A percentile compares a stretch with the other conserved stretches of the same genome.
Conservation (phyloP, 257 asterid species). For the Penstemon eatonii region DNA sequence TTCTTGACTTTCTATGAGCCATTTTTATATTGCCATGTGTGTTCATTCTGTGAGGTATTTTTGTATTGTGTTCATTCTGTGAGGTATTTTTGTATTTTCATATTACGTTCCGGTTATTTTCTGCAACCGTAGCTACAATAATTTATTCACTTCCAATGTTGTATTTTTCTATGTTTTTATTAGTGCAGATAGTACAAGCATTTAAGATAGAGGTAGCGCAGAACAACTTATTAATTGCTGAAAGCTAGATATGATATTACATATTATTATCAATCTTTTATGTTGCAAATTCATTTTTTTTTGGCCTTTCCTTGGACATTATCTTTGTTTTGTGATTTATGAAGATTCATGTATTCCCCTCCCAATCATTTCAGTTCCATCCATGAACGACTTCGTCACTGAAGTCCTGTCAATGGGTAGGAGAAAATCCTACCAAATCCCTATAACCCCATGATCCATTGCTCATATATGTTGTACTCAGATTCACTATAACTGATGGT, state of each 20-base stretch:
- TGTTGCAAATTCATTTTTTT: not conserved
- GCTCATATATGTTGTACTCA: not conserved
- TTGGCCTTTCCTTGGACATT: not conserved
- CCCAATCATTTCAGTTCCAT: not conserved
- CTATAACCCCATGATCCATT: not conserved
- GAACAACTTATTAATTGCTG: not conserved
- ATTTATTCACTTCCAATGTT: conserved; percentile 20
- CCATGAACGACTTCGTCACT: not conserved
- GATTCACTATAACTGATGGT: not conserved
- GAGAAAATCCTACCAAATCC: not conserved
- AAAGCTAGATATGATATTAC: not conserved
- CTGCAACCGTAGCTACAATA: not conserved
- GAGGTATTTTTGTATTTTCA: conserved; percentile 8
- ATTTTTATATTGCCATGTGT: conserved; percentile 7
- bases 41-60: conserved; percentile 16
- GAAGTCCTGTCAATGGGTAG: not conserved
- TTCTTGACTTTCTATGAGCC: conserved; percentile 18
- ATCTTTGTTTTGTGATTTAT: too few species aligned
- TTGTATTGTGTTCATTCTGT: conserved; percentile 15
- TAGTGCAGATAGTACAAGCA: not conserved
- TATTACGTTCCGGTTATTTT: not conserved
- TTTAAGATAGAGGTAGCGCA: not conserved
- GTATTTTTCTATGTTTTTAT: not conserved
- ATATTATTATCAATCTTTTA: too few species aligned
- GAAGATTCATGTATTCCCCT: not conserved